A percentile compares a stretch with the other conserved stretches of the same genome.
Conservation (phyloP, 2,329 filamentous ascomycete genomes). For the Penicillium nordicum region DNA sequence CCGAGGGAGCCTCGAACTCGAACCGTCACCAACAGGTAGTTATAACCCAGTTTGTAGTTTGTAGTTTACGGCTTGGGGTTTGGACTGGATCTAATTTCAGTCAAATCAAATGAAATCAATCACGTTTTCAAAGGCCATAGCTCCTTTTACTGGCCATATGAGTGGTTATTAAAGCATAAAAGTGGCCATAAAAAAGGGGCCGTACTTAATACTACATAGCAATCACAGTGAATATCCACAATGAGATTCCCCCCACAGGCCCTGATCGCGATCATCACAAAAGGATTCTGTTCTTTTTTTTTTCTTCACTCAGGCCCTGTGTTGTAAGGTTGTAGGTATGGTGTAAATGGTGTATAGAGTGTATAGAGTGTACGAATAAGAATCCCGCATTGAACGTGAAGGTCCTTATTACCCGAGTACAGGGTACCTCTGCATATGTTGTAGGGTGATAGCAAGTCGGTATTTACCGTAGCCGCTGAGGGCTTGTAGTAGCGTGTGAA, state of each 20-base stretch:
- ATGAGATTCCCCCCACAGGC: constrained; percentile 6
- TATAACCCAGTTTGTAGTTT: neutral
- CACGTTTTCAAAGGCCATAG: constrained; percentile 10
- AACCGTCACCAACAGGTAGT: neutral
- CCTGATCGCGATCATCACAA: constrained; percentile 8
- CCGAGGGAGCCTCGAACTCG: neutral
- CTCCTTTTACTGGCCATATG: constrained; percentile 4
- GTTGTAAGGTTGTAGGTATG: neutral
- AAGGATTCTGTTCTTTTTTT: neutral
- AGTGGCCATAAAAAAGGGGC: constrained; percentile 7
- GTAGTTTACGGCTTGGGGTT: neutral
- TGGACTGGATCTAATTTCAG: neutral
- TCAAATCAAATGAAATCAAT: constrained; percentile 3
- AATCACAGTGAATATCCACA: constrained; percentile 3
- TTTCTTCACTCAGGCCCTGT: constrained; percentile 5
- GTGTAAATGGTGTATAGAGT: neutral
- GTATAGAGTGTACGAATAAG: neutral
- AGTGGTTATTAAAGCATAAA: neutral
- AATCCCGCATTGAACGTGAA: neutral
- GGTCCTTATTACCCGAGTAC: neutral
- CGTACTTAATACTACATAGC: constrained; percentile 1
- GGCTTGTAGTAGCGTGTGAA: constrained; percentile 11
- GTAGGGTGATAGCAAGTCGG: neutral
- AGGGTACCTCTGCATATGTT: neutral
- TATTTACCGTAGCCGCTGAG: constrained; percentile 15